Percentiles rank a stretch among this genome's conserved stretches.
Evolutionary conservation across 2,329 filamentous ascomycete genomes (phyloP).

Genomic region (Sphaerulina vaccinii): DNA sequence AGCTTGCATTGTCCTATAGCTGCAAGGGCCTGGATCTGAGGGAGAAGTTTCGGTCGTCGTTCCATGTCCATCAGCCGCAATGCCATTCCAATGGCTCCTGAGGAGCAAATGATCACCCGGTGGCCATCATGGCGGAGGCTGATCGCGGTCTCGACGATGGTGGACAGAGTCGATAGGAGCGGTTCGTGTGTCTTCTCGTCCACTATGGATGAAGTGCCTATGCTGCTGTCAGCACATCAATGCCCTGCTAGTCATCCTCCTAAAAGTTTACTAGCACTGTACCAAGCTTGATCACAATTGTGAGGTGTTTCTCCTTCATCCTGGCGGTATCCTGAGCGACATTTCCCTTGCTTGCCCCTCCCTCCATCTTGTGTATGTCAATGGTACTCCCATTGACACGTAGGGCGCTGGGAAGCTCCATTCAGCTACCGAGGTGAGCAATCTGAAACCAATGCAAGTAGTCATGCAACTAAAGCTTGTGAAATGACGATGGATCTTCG

Average conservation of each 20-base stretch:
- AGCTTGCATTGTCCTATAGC: conserved; percentile 94
- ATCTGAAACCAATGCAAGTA: background rate
- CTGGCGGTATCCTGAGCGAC: conserved; percentile 17
- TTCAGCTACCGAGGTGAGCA: background rate
- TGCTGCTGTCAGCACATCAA: conserved; percentile 16
- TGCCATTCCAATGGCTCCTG: conserved; percentile 92
- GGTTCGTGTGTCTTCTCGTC: conserved; percentile 95
- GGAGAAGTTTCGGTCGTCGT: conserved; percentile 83
- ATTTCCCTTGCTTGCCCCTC: background rate
- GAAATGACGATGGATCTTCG: background rate
- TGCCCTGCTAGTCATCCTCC: conserved; percentile 2
- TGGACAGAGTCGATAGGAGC: conserved; percentile 80
- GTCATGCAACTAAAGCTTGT: background rate
- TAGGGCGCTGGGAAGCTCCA: conserved; percentile 2
- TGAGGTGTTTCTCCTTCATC: conserved; percentile 71
- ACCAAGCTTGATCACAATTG: conserved; percentile 87
- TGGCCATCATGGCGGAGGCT: conserved; percentile 87
- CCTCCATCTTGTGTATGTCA: background rate
- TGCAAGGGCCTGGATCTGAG: conserved; percentile 86
- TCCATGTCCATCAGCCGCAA: conserved; percentile 85
- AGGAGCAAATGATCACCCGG: conserved; percentile 92
- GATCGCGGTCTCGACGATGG: conserved; percentile 92
- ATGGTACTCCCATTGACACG: conserved; percentile 4
- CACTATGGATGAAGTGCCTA: conserved; percentile 98
- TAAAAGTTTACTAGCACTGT: conserved; percentile 33